Base-by-base conservation (phyloP, 768 basidiomycete species). In the Tulasnella sp. region DNA sequence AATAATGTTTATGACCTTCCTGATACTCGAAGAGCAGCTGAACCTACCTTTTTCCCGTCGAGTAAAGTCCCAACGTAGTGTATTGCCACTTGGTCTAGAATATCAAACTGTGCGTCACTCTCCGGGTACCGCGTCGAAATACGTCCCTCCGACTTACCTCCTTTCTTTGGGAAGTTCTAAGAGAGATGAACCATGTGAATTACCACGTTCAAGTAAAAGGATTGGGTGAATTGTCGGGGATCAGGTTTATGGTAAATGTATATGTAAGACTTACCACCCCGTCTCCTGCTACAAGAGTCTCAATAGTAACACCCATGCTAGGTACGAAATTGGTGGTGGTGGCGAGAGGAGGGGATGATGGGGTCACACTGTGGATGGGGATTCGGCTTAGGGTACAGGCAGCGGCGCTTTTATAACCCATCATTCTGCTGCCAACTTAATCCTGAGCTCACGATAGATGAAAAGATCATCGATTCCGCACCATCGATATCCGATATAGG, bases 1-100 rank as follows among this genome's bases (percentile, higher is more conserved):
- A 44, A 12, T 31, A 16, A 40, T 4, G 36, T 9, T 77, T 21
- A 39, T 6, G 34, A 18, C 34, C 16, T 40, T 40, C 24, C 3
- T n/a, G 34, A 3, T 2, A 8, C 7, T 31, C n/a, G n/a, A n/a
- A n/a, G 18, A 5, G 1, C 3, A 68, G 3, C 2, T n/a, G n/a
- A n/a, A n/a, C 24, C n/a, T n/a, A 68, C 62, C 12, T 68, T 34
- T 3, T 9, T 27, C 4, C 62, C 62, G 12, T 36, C 39, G 10
- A 40, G 2, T 36, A 95, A 89, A 27, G 89, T 94, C 34, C 94
- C 95, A 71, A 91, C 88, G 82, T 96, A 96, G 85, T 96, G 93
- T 78, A 96, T 94, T 8, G 80, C 86, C 46, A 95, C 93, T 38
- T 31, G 88, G 87, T 94, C 93, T 93, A 42, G 38, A 44, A 71